Evolutionary conservation across 306 rosid species (phyloP).

Genomic region (Lagenaria siceraria): DNA sequence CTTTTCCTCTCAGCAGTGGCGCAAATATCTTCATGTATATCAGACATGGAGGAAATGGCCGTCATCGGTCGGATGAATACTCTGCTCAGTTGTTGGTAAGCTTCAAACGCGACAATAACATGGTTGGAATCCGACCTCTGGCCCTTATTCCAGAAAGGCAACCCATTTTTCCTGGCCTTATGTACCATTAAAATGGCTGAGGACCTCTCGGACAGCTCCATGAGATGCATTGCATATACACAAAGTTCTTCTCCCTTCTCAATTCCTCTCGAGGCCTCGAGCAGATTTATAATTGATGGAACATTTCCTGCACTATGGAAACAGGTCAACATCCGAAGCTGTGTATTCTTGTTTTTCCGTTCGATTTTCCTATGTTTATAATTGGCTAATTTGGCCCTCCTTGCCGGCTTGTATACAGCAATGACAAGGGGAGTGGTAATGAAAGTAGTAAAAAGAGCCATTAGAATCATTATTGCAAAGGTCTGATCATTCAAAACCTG

Average conservation of each 20-base stretch:
- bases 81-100: conserved; percentile 49
- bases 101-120: conserved; percentile 57
- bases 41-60: conserved; percentile 53
- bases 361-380: conserved; percentile 55
- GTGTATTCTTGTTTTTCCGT: conserved; percentile 36
- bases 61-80: conserved; percentile 70
- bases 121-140: conserved; percentile 26
- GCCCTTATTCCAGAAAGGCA: conserved; percentile 61
- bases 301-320: conserved; percentile 51
- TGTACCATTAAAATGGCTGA: conserved; percentile 70
- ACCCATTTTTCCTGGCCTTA: conserved; percentile 66
- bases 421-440: conserved; percentile 69
- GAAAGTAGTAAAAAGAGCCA: conserved; percentile 85
- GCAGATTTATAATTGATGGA: conserved; percentile 59
- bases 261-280: conserved; percentile 69
- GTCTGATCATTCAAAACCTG: conserved; percentile 93
- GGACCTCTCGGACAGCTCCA: conserved; percentile 75
- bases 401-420: conserved; percentile 48
- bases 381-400: conserved; percentile 21
- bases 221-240: conserved; percentile 79
- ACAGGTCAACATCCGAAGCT: conserved; percentile 58
- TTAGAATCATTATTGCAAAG: conserved; percentile 79
- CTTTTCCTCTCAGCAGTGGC: conserved; percentile 50
- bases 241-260: conserved; percentile 41
- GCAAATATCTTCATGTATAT: conserved; percentile 75